These are phyloP conservation scores for Sonneratia caseolaris DNA, from an alignment of 345 rosid species.

Conservation along the genomic window DNA sequence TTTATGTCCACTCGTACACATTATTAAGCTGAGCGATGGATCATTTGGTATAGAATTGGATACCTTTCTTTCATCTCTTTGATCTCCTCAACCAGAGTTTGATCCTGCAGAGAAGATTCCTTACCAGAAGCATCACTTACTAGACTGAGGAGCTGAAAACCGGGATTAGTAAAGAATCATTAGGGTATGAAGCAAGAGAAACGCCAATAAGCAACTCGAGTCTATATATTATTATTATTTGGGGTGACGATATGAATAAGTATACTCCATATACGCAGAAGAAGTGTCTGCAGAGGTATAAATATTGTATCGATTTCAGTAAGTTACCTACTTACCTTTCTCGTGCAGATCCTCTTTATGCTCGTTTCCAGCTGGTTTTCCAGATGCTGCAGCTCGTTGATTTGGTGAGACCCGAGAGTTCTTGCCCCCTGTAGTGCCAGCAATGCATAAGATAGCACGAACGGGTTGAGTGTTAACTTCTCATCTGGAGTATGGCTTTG, in stretches of 20 bases:
- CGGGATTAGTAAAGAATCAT: too few species aligned
- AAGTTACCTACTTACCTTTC: background rate
- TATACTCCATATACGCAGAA: too few species aligned
- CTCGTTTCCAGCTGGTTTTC: conserved; percentile 4
- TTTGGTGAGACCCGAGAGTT: background rate
- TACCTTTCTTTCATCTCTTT: conserved; percentile 10
- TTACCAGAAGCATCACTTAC: background rate
- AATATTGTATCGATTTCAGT: background rate
- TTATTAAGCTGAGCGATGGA: too few species aligned
- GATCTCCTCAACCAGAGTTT: conserved; percentile 8
- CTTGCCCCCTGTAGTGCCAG: conserved; percentile 5
- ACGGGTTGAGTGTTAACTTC: too few species aligned
- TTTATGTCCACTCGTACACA: too few species aligned
- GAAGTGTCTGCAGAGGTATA: too few species aligned
- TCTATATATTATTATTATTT: too few species aligned
- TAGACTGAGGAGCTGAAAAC: background rate
- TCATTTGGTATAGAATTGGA: background rate
- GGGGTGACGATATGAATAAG: too few species aligned
- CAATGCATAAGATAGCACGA: background rate
- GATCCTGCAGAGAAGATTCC: conserved; percentile 4
- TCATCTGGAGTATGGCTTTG: too few species aligned
- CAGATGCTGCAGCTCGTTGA: background rate
- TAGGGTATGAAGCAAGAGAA: too few species aligned
- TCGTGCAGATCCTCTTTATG: background rate
- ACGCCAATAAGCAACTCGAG: too few species aligned